Evolutionary conservation across 768 basidiomycete species (phyloP).

Genomic region (Russula dissimulans): DNA sequence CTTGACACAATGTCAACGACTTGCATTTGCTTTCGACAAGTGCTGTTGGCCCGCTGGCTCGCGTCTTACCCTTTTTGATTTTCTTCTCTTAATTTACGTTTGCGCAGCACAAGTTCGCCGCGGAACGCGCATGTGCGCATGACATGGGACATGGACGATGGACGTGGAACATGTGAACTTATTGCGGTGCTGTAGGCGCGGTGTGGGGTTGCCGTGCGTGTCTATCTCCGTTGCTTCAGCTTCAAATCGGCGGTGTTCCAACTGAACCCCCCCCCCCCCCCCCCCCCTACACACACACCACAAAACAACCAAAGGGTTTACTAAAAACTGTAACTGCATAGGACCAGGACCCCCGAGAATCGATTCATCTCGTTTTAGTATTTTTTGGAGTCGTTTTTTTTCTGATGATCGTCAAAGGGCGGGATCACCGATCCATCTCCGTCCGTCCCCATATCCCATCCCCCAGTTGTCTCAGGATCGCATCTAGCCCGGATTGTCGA

Average conservation of each 20-base stretch:
- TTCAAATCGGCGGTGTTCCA: constrained; percentile 1
- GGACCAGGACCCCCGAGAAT: no score
- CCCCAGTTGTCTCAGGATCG: constrained; percentile 1
- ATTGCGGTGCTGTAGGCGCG: background rate
- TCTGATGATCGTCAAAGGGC: background rate
- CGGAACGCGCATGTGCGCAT: no score
- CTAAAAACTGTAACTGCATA: no score
- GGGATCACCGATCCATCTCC: constrained; percentile 16
- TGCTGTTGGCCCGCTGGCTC: background rate
- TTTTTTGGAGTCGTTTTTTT: background rate
- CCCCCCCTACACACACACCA: no score
- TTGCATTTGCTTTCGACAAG: no score
- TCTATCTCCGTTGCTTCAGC: background rate
- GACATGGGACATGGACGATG: no score
- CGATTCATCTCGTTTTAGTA: background rate
- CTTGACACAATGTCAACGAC: no score
- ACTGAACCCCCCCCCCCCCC: background rate
- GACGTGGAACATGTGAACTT: background rate
- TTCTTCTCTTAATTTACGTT: no score
- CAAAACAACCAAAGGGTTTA: no score
- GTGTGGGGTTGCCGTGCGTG: background rate
- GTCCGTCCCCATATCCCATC: background rate
- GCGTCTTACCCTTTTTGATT: background rate
- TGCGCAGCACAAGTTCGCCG: no score
- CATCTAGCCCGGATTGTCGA: constrained; percentile 13